Evolutionary conservation across 108 stramenopile species (phyloP), one percentile per base, ranked within the genome.

Genomic region (Nitzschia palea): DNA sequence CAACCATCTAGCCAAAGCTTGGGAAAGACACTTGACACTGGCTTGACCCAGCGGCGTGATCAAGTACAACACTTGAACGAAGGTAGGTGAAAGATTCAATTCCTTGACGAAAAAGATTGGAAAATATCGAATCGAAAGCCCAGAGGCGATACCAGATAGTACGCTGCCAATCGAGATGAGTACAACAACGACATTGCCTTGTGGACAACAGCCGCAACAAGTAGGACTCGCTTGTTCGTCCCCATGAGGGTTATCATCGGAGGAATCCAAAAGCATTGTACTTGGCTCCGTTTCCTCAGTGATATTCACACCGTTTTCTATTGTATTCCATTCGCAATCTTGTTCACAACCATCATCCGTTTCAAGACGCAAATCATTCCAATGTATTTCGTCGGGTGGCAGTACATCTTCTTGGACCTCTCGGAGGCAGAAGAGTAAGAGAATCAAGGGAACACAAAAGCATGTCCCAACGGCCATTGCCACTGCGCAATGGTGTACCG

Each of bases 101-200:
- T 82, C 59, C 15, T 69, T 32, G 14, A 74, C 55, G 60, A 88
- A 84, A 70, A 88, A 91, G 10, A 91, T 75, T 10, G 86, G 79
- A 70, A 88, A 86, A 59, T 82, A 91, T 55, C 87, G 81, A 52
- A 86, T 77, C 1, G 83, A 83, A 86, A 91, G 88, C 8, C 90
- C 90, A 18, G 57, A 59, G 6, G 69, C 69, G 40, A 70, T 30
- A 3, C 44, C 45, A 20, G 69, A 70, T n/a, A 70, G 26, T 3
- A 62, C 43, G 42, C 59, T 50, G 3, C 51, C 26, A 20, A 54
- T 27, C 29, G 58, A 25, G 26, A 62, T 62, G 22, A 70, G 35
- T 26, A 28, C 20, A 20, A 35, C 44, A 58, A 68, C 67, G 17
- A 23, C 36, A 40, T 31, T 8, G 45, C 51, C 43, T 32, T 55